phyloP scores from a whole-genome alignment of 257 asterid genomes.

The Penstemon davidsonii region DNA sequence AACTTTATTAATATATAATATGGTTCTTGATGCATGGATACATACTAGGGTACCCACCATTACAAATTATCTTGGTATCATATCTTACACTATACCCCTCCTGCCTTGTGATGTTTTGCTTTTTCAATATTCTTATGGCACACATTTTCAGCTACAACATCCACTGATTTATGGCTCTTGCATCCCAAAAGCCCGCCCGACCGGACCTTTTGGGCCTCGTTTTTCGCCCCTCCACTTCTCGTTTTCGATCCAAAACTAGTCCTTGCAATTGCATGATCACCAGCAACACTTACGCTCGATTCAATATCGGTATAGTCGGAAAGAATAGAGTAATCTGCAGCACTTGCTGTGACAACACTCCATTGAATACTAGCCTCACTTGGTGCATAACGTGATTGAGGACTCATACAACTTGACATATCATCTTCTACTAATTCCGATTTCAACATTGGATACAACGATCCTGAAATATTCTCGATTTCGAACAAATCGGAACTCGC shows the following conservation, averaged over 20 bases:
- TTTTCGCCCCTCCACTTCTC: slow-evolving; percentile 2
- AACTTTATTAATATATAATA: background rate
- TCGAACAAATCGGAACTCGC: slow-evolving; percentile 89
- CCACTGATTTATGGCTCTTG: slow-evolving; percentile 56
- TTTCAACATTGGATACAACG: slow-evolving; percentile 24
- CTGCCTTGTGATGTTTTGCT: slow-evolving; percentile 21
- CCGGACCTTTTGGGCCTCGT: slow-evolving; percentile 32
- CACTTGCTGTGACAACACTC: slow-evolving; percentile 85
- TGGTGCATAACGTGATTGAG: slow-evolving; percentile 56
- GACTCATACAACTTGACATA: slow-evolving; percentile 49
- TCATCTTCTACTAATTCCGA: slow-evolving; percentile 19
- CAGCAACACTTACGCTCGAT: slow-evolving; percentile 34
- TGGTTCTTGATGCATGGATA: background rate
- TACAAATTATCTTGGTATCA: slow-evolving; percentile 16
- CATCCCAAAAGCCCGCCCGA: slow-evolving; percentile 60
- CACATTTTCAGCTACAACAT: slow-evolving; percentile 44
- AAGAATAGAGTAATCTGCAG: slow-evolving; percentile 49
- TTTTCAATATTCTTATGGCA: slow-evolving; percentile 32
- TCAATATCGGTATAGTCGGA: slow-evolving; percentile 50
- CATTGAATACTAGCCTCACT: slow-evolving; percentile 82
- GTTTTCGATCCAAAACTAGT: slow-evolving; percentile 14
- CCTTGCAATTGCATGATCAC: background rate
- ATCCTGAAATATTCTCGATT: slow-evolving; percentile 63
- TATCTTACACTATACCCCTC: slow-evolving; percentile 16
- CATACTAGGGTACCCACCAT: background rate